Evolutionary conservation across 2,329 filamentous ascomycete genomes (phyloP), one percentile per base, ranked within the genome.

Genomic region (Fusarium udum): DNA sequence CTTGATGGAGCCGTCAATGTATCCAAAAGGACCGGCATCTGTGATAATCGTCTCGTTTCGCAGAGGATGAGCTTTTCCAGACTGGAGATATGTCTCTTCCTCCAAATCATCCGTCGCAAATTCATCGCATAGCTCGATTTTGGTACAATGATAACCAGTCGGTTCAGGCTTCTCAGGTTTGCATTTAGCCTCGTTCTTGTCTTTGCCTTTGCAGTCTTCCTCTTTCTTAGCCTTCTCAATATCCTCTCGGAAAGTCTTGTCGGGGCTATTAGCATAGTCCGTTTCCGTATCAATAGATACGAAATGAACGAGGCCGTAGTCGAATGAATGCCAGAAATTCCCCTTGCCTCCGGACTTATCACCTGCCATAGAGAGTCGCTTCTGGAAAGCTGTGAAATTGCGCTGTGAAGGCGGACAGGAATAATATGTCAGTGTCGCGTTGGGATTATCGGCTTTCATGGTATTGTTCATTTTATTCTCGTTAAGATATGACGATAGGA

Each of bases 261-360:
- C 62, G 0, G 58, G 58, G 4, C 57, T 64, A 4, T 64, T 26
- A 1, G 46, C 39, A 10, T 63, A 53, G 7, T 64, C 62, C 0
- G 62, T 64, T 24, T 64, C 62, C 0, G 62, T 64, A 24, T 64
- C 62, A 4, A 64, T 63, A 2, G 62, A 64, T 3, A 64, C 31
- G 16, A 64, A 64, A 3, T 64, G 62, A 7, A 61, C 62, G 3
- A 63, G 5, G 1, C 62, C 62, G 5, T 64, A 64, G 0, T 64
- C 58, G 0, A 64, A 64, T 1, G 58, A 64, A 24, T 64, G 32
- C 62, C 62, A 64, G 12, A 64, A 63, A 8, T 64, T 63, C 0
- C 58, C 58, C 0, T 24, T 15, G 0, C 62, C 62, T 0, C 26
- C 56, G 0, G 57, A 64, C 3, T 39, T 63, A 0, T 64, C 62